Conservation (phyloP, 768 basidiomycete genomes). For the Psilocybe cubensis region DNA sequence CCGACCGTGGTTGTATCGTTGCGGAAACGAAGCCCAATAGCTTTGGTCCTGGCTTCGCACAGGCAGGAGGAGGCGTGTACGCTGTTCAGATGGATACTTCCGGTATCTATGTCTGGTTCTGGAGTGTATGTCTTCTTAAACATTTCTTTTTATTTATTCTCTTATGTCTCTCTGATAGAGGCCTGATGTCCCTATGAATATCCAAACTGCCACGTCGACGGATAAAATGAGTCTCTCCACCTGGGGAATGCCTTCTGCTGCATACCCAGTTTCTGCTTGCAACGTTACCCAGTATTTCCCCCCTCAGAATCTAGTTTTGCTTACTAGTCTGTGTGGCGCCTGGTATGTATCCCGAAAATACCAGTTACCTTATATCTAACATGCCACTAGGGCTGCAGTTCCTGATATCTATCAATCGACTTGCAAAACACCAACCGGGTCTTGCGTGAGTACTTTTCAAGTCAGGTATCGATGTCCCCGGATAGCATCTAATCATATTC, state of each 20-base stretch:
- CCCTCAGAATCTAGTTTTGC: constrained; percentile 67
- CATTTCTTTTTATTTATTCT: not conserved
- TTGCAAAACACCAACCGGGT: constrained; percentile 40
- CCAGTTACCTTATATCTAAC: not conserved
- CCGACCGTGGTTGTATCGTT: constrained; percentile 68
- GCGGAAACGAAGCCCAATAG: constrained; percentile 60
- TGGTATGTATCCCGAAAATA: constrained; percentile 28
- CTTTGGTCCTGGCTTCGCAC: constrained; percentile 69
- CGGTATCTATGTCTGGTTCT: constrained; percentile 47
- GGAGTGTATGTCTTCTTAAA: constrained; percentile 41
- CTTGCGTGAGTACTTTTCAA: constrained; percentile 36
- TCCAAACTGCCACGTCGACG: constrained; percentile 36
- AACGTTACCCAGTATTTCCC: constrained; percentile 57
- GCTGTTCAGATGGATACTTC: constrained; percentile 70
- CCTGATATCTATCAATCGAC: constrained; percentile 44
- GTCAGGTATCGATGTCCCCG: not conserved
- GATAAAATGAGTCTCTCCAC: constrained; percentile 43
- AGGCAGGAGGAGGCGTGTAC: constrained; percentile 75
- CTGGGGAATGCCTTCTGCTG: constrained; percentile 66
- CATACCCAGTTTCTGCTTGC: constrained; percentile 62
- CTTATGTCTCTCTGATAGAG: constrained; percentile 32
- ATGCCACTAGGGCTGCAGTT: constrained; percentile 42
- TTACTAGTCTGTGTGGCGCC: constrained; percentile 67
- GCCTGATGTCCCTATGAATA: constrained; percentile 41
- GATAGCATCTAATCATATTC: not conserved